A percentile compares a stretch with the other conserved stretches of the same genome.
Evolutionary conservation across 305 asterid genomes (phyloP).

Genomic region (Plantago rigida): DNA sequence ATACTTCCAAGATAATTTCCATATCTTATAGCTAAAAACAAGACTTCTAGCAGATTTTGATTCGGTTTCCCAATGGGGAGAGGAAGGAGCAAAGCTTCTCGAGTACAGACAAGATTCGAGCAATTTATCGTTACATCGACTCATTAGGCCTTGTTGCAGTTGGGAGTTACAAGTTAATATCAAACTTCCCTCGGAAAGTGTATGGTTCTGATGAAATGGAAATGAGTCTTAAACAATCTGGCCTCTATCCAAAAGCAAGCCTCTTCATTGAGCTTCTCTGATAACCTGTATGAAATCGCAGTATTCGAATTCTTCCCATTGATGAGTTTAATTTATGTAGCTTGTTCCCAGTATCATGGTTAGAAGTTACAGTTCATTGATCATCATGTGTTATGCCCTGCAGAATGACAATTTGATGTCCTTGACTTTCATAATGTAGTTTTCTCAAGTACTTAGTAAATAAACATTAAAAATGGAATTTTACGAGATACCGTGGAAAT

Average conservation of each 20-base stretch:
- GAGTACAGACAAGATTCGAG: conserved; percentile 49
- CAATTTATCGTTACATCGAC: conserved; percentile 43
- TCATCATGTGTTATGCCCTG: background rate
- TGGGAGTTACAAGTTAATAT: conserved; percentile 54
- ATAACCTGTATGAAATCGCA: background rate
- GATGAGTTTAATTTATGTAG: conserved; percentile 1
- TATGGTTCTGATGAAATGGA: conserved; percentile 60
- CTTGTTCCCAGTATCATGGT: background rate
- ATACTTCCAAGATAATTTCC: background rate
- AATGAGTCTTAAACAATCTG: conserved; percentile 51
- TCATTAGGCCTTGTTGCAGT: conserved; percentile 43
- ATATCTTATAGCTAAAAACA: no score
- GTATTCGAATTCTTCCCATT: background rate
- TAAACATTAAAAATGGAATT: no score
- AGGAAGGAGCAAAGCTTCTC: conserved; percentile 59
- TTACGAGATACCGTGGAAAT: no score
- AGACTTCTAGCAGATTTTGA: conserved; percentile 39
- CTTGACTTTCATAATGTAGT: no score
- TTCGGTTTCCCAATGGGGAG: conserved; percentile 80
- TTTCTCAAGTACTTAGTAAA: no score
- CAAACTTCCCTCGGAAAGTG: conserved; percentile 69
- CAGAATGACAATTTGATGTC: no score
- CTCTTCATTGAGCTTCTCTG: conserved; percentile 61
- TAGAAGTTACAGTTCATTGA: background rate
- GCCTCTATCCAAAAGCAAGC: conserved; percentile 75